Conservation (phyloP, 2,329 filamentous ascomycete species). For the Alternaria burnsii region DNA sequence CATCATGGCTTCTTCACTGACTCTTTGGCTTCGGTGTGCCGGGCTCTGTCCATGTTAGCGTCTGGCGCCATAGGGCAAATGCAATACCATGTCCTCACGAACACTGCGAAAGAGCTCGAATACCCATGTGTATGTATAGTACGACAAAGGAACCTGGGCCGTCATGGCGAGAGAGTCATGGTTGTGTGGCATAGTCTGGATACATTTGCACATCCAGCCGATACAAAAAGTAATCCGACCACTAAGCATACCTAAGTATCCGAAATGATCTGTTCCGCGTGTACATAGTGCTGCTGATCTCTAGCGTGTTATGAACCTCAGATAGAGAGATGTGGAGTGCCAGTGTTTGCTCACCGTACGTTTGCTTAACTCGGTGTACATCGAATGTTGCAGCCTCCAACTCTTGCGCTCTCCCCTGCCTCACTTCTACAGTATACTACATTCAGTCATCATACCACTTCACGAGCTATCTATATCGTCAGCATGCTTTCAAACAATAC, state of each 20-base stretch:
- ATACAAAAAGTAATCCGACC: background rate
- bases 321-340: too few species aligned
- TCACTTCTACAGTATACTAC: too few species aligned
- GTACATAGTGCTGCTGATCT: background rate
- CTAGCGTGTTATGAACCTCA: too few species aligned
- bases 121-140: background rate
- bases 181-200: background rate
- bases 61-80: constrained; percentile 48
- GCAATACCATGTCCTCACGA: constrained; percentile 48
- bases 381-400: too few species aligned
- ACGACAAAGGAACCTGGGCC: background rate
- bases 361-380: too few species aligned
- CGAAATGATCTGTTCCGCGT: background rate
- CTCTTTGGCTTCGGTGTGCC: constrained; percentile 36
- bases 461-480: too few species aligned
- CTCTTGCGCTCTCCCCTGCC: too few species aligned
- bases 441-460: too few species aligned
- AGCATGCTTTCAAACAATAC: too few species aligned
- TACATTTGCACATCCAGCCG: background rate
- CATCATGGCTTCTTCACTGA: constrained; percentile 35
- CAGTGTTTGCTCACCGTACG: too few species aligned
- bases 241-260: background rate
- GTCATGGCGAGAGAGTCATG: background rate
- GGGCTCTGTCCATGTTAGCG: constrained; percentile 36
- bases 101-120: constrained; percentile 1